These are phyloP conservation scores for Penstemon eatonii DNA, from an alignment of 257 asterid genomes.

Conservation along the genomic window DNA sequence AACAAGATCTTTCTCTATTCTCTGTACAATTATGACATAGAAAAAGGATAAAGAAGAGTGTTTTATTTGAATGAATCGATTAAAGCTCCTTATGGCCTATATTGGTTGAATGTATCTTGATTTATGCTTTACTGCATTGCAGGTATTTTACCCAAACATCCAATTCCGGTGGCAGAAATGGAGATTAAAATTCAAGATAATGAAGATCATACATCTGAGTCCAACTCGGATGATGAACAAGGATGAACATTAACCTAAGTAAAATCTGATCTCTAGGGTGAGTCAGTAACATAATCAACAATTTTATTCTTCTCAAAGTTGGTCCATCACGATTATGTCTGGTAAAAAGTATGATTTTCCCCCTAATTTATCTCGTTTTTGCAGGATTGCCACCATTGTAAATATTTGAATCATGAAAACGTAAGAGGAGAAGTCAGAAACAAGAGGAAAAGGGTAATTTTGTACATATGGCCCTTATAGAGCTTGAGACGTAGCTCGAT, in stretches of 20 bases:
- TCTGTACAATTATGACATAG: too few species aligned
- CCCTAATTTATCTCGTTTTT: neutral
- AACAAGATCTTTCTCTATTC: too few species aligned
- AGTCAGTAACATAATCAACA: conserved; percentile 14
- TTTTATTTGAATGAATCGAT: neutral
- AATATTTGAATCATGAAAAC: conserved; percentile 22
- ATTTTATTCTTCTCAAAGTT: neutral
- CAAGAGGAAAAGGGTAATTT: conserved; percentile 10
- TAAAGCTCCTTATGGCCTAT: neutral
- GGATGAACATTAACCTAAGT: conserved; percentile 25
- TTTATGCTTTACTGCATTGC: conserved; percentile 16
- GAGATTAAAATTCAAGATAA: conserved; percentile 26
- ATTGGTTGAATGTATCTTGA: conserved; percentile 4
- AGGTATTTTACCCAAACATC: conserved; percentile 43
- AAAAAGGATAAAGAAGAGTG: too few species aligned
- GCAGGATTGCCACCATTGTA: conserved; percentile 33
- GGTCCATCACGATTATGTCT: neutral
- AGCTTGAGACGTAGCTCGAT: conserved; percentile 27
- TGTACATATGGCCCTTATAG: conserved; percentile 31
- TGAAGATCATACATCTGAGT: conserved; percentile 13
- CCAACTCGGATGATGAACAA: conserved; percentile 38
- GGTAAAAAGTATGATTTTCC: neutral
- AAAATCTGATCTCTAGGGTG: conserved; percentile 29
- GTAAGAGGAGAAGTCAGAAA: conserved; percentile 11
- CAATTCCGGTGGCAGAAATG: conserved; percentile 28